Base-by-base conservation (phyloP, 148 eudicot species). In the Amaranthus cruentus region DNA sequence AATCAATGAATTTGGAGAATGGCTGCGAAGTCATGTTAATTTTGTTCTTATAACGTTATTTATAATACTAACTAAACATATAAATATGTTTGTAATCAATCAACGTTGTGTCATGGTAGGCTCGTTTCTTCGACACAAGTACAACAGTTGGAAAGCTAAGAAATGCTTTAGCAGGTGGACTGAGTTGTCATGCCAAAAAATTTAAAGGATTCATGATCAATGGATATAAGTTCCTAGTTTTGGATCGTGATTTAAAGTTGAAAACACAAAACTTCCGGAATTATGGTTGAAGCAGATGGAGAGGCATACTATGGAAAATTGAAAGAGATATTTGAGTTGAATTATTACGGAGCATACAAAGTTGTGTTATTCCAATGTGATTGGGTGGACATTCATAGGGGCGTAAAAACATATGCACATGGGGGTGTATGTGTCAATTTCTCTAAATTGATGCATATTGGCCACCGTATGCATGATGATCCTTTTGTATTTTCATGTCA, bases 311-410 rank as follows among this genome's bases (percentile, higher is more conserved):
- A 54, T 71, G 71, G 71, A 42, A 61, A 42, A 21, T 4, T 71
- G 4, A 71, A 7, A 2, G 43, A 55, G 0, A 55, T 77, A 4
- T 63, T 54, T 46, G 58, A 64, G 51, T 77, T 77, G 6, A 28
- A 69, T 46, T 69, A 76, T 15, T 58, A 49, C 47, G 69, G 55
- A 54, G n/a, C 4, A 3, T 77, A 13, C 44, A 66, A 42, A 55
- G 75, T 46, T 18, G 56, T 79, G 12, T 51, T 79, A 4, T 74
- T 73, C 44, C 52, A 6, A 44, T 71, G 80, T 65, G 72, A 48
- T 54, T 77, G 75, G 80, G 76, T 72, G 44, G 72, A 69, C 15
- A 53, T 53, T 9, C 55, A 28, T 69, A 69, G 47, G 72, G 58
- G 72, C 4, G 38, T 69, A 4, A 28, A 9, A 4, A 6, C 12